Evolutionary conservation across 2,329 filamentous ascomycete species (phyloP).

Genomic region (Hypocrella siamensis): DNA sequence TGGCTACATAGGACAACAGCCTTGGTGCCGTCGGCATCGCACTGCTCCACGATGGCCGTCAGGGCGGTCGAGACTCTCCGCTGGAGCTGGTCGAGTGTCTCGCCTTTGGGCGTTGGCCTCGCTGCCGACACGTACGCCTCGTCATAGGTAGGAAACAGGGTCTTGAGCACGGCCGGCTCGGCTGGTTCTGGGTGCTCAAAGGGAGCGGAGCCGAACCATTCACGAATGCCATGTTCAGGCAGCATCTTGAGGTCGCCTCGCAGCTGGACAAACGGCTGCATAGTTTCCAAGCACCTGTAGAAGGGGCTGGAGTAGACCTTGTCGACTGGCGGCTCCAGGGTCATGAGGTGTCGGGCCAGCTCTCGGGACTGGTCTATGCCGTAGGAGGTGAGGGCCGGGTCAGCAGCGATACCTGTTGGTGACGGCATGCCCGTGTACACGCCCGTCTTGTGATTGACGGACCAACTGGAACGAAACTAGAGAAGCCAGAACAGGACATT

Average conservation of each 20-base stretch:
- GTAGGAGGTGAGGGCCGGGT: conserved; percentile 75
- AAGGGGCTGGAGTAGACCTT: conserved; percentile 73
- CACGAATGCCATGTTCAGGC: conserved; percentile 47
- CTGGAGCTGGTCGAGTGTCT: conserved; percentile 67
- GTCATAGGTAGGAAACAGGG: conserved; percentile 51
- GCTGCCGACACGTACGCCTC: conserved; percentile 44
- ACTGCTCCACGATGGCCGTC: conserved; percentile 51
- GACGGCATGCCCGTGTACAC: conserved; percentile 60
- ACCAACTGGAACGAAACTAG: conserved; percentile 84
- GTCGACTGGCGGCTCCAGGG: conserved; percentile 51
- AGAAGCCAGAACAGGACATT: too few species aligned
- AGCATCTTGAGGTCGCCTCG: conserved; percentile 23
- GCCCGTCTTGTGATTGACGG: conserved; percentile 66
- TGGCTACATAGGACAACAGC: conserved; percentile 75
- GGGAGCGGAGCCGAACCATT: conserved; percentile 81
- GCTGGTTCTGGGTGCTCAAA: conserved; percentile 78
- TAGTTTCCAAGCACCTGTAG: conserved; percentile 77
- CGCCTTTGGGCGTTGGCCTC: conserved; percentile 54
- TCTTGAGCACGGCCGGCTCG: conserved; percentile 40
- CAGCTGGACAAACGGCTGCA: conserved; percentile 49
- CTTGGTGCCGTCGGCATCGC: conserved; percentile 54
- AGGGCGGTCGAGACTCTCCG: conserved; percentile 60
- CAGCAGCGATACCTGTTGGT: conserved; percentile 76
- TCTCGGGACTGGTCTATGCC: conserved; percentile 73
- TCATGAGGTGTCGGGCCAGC: conserved; percentile 49